A percentile compares a stretch with the other conserved stretches of the same genome.
Conservation (phyloP, 1,284 basidiomycete species). For the Malassezia caprae region DNA sequence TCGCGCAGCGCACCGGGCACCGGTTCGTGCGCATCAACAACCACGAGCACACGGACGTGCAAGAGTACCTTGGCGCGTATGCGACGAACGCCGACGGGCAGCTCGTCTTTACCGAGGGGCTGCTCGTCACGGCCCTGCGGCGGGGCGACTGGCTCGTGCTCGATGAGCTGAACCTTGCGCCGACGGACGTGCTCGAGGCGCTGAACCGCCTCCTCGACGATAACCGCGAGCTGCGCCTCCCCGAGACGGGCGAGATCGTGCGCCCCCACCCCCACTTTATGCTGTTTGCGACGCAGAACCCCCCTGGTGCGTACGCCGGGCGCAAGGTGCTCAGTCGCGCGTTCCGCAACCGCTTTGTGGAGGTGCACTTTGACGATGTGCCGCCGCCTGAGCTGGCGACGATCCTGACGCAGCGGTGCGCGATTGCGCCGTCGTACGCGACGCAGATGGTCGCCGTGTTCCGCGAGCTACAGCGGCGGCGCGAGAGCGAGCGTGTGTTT, state of each 20-base stretch:
- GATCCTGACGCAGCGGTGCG: constrained; percentile 53
- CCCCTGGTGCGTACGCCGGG: constrained; percentile 91
- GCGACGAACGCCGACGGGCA: constrained; percentile 85
- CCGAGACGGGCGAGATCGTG: constrained; percentile 91
- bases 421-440: constrained; percentile 57
- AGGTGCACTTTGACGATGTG: constrained; percentile 95
- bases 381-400: constrained; percentile 86
- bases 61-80: constrained; percentile 96
- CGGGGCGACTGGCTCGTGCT: constrained; percentile 95
- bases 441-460: constrained; percentile 85
- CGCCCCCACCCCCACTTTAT: constrained; percentile 91
- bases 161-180: constrained; percentile 93
- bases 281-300: constrained; percentile 97
- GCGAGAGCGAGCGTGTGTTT: constrained; percentile 83
- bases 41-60: constrained; percentile 95
- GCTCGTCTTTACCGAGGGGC: constrained; percentile 82
- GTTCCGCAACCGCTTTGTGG: constrained; percentile 95
- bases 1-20: constrained; percentile 86
- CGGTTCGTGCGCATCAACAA: constrained; percentile 97
- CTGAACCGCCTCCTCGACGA: constrained; percentile 93
- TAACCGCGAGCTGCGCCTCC: constrained; percentile 89
- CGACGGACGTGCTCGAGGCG: constrained; percentile 94
- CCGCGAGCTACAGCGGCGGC: constrained; percentile 78
- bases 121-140: constrained; percentile 77
- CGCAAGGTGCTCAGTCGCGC: constrained; percentile 90